Evolutionary conservation across 345 rosid species (phyloP).

Genomic region (Citrus australasica): DNA sequence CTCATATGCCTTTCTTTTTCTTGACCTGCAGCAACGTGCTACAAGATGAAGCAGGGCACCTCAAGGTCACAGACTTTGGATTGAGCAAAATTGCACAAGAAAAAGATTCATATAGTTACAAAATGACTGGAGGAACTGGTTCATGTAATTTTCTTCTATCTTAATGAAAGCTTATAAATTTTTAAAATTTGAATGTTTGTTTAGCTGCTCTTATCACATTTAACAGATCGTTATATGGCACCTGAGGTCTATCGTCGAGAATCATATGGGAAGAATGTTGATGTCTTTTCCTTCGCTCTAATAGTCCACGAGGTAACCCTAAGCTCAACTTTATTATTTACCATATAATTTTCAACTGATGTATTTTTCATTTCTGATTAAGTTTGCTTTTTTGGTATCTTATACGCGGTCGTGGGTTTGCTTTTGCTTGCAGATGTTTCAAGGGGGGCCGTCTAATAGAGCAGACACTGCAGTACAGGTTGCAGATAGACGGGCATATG

Average conservation of each 20-base stretch:
- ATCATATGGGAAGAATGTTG: conserved; percentile 65
- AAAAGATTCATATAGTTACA: conserved; percentile 51
- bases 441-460: conserved; percentile 48
- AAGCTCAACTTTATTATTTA: neutral
- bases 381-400: neutral
- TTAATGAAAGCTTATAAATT: conserved; percentile 1
- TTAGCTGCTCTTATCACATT: conserved; percentile 5
- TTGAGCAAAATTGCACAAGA: conserved; percentile 59
- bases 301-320: conserved; percentile 49
- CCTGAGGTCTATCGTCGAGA: conserved; percentile 71
- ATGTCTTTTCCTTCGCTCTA: conserved; percentile 63
- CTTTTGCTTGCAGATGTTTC: conserved; percentile 42
- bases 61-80: conserved; percentile 71
- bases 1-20: neutral
- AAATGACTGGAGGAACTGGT: conserved; percentile 64
- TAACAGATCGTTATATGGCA: conserved; percentile 66
- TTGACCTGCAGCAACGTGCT: conserved; percentile 41
- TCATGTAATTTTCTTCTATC: conserved; percentile 35
- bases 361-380: neutral
- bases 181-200: conserved; percentile 2
- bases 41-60: conserved; percentile 59
- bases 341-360: neutral
- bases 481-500: conserved; percentile 66
- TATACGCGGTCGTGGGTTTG: neutral
- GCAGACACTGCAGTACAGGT: conserved; percentile 44